Evolutionary conservation across 257 asterid genomes (phyloP).

Genomic region (Solanum arcanum): DNA sequence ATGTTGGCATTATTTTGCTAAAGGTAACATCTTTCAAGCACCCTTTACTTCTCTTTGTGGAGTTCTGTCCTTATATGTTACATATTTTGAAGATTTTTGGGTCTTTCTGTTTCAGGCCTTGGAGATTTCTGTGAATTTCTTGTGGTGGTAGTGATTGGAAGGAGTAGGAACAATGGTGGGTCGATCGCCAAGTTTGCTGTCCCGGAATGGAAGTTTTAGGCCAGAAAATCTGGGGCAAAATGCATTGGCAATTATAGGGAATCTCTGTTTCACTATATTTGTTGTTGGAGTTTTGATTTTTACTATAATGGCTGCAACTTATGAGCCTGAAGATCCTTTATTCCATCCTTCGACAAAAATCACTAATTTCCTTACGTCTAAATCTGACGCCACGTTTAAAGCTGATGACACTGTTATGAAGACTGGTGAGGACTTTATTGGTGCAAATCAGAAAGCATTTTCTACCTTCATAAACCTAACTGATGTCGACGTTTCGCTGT

Average conservation of each 20-base stretch:
- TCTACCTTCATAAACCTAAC: slow-evolving; percentile 61
- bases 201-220: slow-evolving; percentile 39
- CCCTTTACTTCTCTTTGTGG: background rate
- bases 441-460: slow-evolving; percentile 63
- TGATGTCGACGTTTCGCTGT: slow-evolving; percentile 52
- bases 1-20: background rate
- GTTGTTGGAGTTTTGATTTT: slow-evolving; percentile 52
- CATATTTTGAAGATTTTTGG: background rate
- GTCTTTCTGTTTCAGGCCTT: background rate
- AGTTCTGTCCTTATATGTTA: background rate
- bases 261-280: slow-evolving; percentile 50
- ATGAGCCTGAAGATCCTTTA: slow-evolving; percentile 48
- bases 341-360: slow-evolving; percentile 79
- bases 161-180: slow-evolving; percentile 28
- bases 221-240: slow-evolving; percentile 73
- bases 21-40: background rate
- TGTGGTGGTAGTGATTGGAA: background rate
- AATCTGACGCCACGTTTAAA: slow-evolving; percentile 65
- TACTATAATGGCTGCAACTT: slow-evolving; percentile 53
- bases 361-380: slow-evolving; percentile 59
- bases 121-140: background rate
- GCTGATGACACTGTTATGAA: slow-evolving; percentile 59
- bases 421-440: slow-evolving; percentile 93
- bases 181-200: slow-evolving; percentile 24
- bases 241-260: slow-evolving; percentile 44